Base-by-base conservation (phyloP, 176 grass and related monocot genomes). In the Musa schizocarpa region DNA sequence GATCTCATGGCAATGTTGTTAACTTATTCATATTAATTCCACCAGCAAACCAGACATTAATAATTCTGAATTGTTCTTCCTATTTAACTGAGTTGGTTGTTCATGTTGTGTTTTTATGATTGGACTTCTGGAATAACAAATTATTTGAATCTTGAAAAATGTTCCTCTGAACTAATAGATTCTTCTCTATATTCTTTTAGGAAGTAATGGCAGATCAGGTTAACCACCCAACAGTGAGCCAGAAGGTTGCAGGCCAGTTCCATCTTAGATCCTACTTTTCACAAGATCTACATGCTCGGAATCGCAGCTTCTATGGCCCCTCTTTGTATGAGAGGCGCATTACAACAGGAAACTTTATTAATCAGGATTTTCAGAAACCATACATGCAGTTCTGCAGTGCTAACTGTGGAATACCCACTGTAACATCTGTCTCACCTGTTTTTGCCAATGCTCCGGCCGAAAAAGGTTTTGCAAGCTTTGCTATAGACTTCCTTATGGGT, bases 361-460 rank as follows among this genome's bases (percentile, higher is more conserved):
- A 71, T 26, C 82, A 76, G 69, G 71, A 53, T 50, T 57, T 91
- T 7, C 69, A 72, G 22, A 68, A 24, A 17, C 71, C 84, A 11
- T 23, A 79, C 52, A 81, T 86, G 84, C 78, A 81, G 25, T 19
- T 90, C 23, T 48, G 17, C 65, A 79, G 68, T n/a, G 76, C 81
- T 72, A 72, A 77, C 74, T 78, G 73, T 23, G 81, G 63, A 50
- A 54, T 86, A 21, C 81, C 75, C 14, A 17, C 87, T 26, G 16
- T 86, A 75, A 76, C 76, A 9, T 71, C 83, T 6, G 14, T 9
- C 55, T 86, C 82, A 65, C 92, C 89, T 2, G 56, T 96, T 34
- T 92, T 86, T 34, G 92, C 87, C 7, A 75, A 88, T 70, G 81
- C 92, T 13, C 92, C 92, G 22, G 71, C 82, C 65, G 92, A 96